Evolutionary conservation across 2,329 filamentous ascomycete species (phyloP), one percentile per base, ranked within the genome.

Genomic region (Fusarium tricinctum): DNA sequence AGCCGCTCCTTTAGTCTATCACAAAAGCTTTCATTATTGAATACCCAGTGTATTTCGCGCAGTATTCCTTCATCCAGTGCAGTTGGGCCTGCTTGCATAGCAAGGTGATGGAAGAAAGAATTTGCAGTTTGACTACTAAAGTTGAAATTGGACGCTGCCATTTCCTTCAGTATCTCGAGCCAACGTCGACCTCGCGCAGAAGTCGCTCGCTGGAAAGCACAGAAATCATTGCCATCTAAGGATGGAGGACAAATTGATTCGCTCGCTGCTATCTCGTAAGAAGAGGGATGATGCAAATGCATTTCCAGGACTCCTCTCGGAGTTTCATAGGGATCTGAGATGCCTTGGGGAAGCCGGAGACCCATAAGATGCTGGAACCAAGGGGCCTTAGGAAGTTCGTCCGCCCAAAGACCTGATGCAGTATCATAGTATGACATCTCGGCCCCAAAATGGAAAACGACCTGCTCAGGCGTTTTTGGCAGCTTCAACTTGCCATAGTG

Each of bases 61-160:
- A 86, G 72, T 3, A 65, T 8, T 20, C 81, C 74, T 4, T 67
- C 33, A 0, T 70, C 51, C 6, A 64, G 32, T 0, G 71, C 57
- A 4, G 39, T 13, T 17, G 88, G 88, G 0, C 91, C 91, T 2
- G 81, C 82, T 65, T 92, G 85, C 0, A 85, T 63, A 0, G 83
- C 78, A 1, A 92, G 76, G 10, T 86, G 84, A 2, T 78, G 77
- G 2, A 92, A 72, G 0, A 91, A 67, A 0, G 78, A 60, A 30
- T 81, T 80, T 0, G 85, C 86, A 0, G 83, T 80, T 30, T 86
- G 81, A 1, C 82, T 83, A 30, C 85, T 87, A 63, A 92, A 87
- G 63, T 91, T 91, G 5, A 93, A 51, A 60, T 86, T 76, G 0
- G 84, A 81, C 0, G 83, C 82, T 0, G 80, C 85, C 6, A 89